A percentile compares a stretch with the other conserved stretches of the same genome.
Conservation (phyloP, 2,329 filamentous ascomycete species). For the Dactylellina cionopaga region DNA sequence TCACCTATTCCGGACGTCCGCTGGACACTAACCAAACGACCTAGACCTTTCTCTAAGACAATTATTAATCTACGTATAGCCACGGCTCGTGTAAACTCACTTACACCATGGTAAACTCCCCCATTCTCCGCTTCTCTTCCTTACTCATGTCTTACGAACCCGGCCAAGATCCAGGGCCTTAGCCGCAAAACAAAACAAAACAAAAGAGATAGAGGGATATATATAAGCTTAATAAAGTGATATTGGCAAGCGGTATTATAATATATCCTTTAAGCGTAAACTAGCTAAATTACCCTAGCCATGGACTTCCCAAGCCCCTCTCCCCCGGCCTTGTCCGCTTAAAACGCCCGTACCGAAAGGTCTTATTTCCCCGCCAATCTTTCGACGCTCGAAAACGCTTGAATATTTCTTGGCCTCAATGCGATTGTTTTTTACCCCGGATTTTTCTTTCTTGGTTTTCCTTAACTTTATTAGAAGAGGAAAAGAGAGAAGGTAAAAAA, state of each 20-base stretch:
- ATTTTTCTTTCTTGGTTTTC: too few species aligned
- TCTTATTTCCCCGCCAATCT: conserved; percentile 33
- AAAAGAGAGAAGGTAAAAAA: too few species aligned
- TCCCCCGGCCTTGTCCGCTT: not conserved
- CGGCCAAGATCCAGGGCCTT: too few species aligned
- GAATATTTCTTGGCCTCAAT: not conserved
- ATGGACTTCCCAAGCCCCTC: not conserved
- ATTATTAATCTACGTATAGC: not conserved
- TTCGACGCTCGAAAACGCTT: not conserved
- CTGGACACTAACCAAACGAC: not conserved
- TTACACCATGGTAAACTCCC: conserved; percentile 25
- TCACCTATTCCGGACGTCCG: not conserved
- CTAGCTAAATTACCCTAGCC: too few species aligned
- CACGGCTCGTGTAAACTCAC: conserved; percentile 21
- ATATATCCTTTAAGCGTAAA: too few species aligned
- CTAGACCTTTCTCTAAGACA: too few species aligned
- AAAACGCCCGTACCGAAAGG: not conserved
- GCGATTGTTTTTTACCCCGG: conserved; percentile 1
- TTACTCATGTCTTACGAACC: conserved; percentile 10
- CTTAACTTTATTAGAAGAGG: too few species aligned
- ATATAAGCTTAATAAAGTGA: conserved; percentile 40
- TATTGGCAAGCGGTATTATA: too few species aligned
- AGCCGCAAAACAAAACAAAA: too few species aligned
- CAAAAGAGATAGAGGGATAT: too few species aligned
- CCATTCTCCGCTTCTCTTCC: not conserved